phyloP scores from a whole-genome alignment of 2,329 filamentous ascomycete species.

The Ophiostoma tasmaniense region DNA sequence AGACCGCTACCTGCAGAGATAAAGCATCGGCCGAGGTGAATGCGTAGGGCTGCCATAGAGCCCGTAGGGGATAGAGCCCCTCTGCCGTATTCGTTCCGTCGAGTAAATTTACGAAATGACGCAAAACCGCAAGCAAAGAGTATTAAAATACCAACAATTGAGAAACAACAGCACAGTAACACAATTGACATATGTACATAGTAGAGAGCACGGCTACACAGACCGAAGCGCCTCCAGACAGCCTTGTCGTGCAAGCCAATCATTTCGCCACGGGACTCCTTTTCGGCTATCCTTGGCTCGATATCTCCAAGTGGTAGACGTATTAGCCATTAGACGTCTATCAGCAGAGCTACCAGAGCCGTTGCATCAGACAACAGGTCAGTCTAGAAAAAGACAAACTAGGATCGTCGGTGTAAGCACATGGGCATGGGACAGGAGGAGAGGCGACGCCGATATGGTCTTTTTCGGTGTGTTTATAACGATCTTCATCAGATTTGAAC shows the following conservation, averaged over 20 bases:
- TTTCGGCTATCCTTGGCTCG: slow-evolving; percentile 1
- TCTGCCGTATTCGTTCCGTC: not conserved
- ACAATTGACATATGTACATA: not conserved
- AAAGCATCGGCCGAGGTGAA: not conserved
- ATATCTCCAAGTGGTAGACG: not conserved
- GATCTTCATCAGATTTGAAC: not conserved
- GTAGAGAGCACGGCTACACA: not conserved
- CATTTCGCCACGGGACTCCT: slow-evolving; percentile 19
- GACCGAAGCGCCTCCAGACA: not conserved
- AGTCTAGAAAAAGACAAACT: not conserved
- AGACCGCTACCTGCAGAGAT: not conserved
- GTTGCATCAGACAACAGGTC: too few species aligned
- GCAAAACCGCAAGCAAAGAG: not conserved
- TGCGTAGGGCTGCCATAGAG: not conserved
- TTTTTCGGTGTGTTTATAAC: not conserved
- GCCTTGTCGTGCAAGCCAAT: slow-evolving; percentile 19
- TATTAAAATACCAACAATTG: too few species aligned
- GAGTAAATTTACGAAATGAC: not conserved
- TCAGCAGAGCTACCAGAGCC: not conserved
- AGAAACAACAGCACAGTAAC: not conserved
- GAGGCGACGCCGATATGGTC: not conserved
- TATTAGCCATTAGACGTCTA: not conserved
- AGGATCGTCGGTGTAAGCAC: not conserved
- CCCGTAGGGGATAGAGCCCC: too few species aligned
- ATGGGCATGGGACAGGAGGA: not conserved